Percentiles rank a stretch among this genome's conserved stretches.
phyloP scores from a whole-genome alignment of 164 flowering plant species.

The Macadamia tetraphylla region DNA sequence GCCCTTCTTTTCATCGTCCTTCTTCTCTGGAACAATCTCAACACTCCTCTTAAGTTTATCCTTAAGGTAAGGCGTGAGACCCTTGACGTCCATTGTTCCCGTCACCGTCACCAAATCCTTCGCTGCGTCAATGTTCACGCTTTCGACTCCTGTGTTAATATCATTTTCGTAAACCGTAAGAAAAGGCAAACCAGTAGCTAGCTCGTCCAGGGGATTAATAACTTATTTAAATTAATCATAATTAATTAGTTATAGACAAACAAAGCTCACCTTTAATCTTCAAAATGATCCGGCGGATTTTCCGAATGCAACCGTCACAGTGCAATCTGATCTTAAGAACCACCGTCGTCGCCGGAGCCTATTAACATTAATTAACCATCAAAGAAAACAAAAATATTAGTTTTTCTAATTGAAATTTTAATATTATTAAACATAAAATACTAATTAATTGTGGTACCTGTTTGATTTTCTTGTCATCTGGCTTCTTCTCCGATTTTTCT shows the following conservation, averaged over 20 bases:
- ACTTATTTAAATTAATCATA: no score
- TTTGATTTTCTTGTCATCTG: not conserved
- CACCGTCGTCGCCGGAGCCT: slow-evolving; percentile 38
- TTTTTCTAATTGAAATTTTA: no score
- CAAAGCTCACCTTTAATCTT: slow-evolving; percentile 48
- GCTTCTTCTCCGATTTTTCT: slow-evolving; percentile 9
- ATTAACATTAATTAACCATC: not conserved
- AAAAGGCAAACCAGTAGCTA: no score
- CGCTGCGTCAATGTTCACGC: slow-evolving; percentile 34
- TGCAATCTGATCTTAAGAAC: slow-evolving; percentile 62
- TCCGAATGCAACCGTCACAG: slow-evolving; percentile 79
- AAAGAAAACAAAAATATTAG: not conserved
- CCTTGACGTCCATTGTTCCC: slow-evolving; percentile 67
- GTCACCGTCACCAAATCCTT: slow-evolving; percentile 69
- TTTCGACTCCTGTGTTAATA: slow-evolving; percentile 49
- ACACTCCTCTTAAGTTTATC: slow-evolving; percentile 54
- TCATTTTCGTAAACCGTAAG: no score
- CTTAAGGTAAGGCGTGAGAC: slow-evolving; percentile 35
- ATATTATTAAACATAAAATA: no score
- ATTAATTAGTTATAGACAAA: no score
- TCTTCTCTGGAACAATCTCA: slow-evolving; percentile 59
- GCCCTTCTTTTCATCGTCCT: slow-evolving; percentile 27
- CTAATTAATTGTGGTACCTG: not conserved
- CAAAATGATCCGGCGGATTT: slow-evolving; percentile 41
- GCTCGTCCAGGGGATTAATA: no score